phyloP scores from a whole-genome alignment of 2,329 filamentous ascomycete genomes.

The Nothopassalora personata region DNA sequence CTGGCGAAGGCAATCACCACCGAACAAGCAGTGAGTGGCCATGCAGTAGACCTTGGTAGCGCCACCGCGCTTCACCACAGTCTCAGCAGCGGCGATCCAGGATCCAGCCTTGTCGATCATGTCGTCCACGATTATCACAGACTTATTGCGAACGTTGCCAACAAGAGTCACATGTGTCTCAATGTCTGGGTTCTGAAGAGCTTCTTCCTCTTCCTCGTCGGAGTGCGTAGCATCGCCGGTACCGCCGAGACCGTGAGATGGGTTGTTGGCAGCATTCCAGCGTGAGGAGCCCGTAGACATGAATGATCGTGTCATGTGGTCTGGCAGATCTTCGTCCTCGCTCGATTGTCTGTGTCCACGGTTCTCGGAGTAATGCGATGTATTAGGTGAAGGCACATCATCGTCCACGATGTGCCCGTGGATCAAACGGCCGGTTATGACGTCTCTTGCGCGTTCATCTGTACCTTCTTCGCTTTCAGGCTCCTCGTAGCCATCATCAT shows the following conservation, averaged over 20 bases:
- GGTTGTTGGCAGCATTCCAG: conserved; percentile 35
- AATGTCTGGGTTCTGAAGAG: conserved; percentile 70
- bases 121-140: conserved; percentile 93
- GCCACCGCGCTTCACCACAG: conserved; percentile 84
- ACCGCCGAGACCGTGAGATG: conserved; percentile 62
- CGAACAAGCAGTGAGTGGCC: conserved; percentile 92
- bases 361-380: conserved; percentile 56
- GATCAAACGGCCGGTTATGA: conserved; percentile 83
- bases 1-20: conserved; percentile 80
- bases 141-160: conserved; percentile 80
- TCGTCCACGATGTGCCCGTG: conserved; percentile 87
- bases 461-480: conserved; percentile 31
- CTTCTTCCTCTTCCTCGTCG: conserved; percentile 89
- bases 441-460: conserved; percentile 66
- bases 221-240: conserved; percentile 76
- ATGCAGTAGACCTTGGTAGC: conserved; percentile 97
- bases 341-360: conserved; percentile 42
- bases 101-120: conserved; percentile 98
- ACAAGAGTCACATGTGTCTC: conserved; percentile 98
- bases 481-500: conserved; percentile 33
- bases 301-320: conserved; percentile 77
- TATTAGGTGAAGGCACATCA: conserved; percentile 73
- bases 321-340: conserved; percentile 54
- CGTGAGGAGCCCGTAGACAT: conserved; percentile 76
- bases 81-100: conserved; percentile 96